A percentile compares a stretch with the other conserved stretches of the same genome.
Conservation (phyloP, 768 basidiomycete species). For the Suillus occidentalis region DNA sequence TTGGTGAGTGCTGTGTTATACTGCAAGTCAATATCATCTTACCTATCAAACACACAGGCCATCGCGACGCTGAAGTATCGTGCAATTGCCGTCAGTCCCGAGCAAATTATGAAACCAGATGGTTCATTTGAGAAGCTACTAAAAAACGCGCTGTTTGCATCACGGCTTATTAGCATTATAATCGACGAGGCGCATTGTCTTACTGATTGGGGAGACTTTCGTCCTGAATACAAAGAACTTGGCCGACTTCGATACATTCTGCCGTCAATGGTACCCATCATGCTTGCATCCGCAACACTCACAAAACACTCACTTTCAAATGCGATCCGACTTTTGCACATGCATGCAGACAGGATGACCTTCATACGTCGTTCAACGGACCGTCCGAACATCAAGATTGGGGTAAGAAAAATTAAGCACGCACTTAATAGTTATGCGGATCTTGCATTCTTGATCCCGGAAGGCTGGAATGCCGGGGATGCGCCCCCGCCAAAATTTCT, state of each 20-base stretch:
- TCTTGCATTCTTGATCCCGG: conserved; percentile 24
- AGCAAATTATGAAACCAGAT: conserved; percentile 12
- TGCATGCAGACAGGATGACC: conserved; percentile 14
- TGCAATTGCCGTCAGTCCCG: conserved; percentile 10
- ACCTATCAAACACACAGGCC: not conserved
- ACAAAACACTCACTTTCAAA: conserved; percentile 24
- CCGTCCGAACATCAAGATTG: conserved; percentile 33
- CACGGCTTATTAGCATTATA: conserved; percentile 7
- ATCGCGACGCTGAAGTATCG: conserved; percentile 9
- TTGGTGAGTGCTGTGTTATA: conserved; percentile 7
- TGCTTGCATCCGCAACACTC: conserved; percentile 36
- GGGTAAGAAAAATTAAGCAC: conserved; percentile 24
- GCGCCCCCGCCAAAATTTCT: conserved; percentile 14
- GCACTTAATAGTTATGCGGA: conserved; percentile 24
- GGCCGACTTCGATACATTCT: conserved; percentile 29
- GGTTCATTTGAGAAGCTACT: conserved; percentile 15
- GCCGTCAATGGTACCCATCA: conserved; percentile 28
- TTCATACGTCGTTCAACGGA: conserved; percentile 29
- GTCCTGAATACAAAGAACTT: conserved; percentile 34
- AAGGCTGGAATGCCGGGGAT: not conserved
- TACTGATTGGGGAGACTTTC: conserved; percentile 30
- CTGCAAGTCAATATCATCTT: not conserved
- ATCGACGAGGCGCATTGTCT: conserved; percentile 27
- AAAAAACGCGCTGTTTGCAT: conserved; percentile 13
- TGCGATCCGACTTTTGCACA: conserved; percentile 21